phyloP scores from a whole-genome alignment of 2,329 filamentous ascomycete species.

The Aspergillus latus region DNA sequence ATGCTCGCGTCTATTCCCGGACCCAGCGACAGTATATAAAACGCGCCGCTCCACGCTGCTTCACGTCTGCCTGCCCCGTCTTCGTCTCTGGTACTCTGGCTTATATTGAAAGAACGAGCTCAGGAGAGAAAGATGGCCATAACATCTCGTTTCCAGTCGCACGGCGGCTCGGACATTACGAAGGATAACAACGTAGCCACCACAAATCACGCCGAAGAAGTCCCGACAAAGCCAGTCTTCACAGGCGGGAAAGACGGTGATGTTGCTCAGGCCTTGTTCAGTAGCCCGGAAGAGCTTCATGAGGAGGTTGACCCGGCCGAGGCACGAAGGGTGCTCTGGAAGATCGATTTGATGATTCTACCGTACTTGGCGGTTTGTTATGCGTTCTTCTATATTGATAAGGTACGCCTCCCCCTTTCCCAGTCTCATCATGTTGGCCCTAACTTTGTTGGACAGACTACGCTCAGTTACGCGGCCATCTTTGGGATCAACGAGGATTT shows the following conservation, averaged over 20 bases:
- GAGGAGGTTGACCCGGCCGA: slow-evolving; percentile 49
- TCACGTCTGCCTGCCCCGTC: not conserved
- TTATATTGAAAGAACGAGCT: not conserved
- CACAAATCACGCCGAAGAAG: slow-evolving; percentile 30
- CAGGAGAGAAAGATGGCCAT: slow-evolving; percentile 8
- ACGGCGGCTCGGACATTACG: slow-evolving; percentile 12
- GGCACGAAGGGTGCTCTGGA: slow-evolving; percentile 51
- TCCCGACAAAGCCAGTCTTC: slow-evolving; percentile 23
- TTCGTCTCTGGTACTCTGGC: not conserved
- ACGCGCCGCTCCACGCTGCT: not conserved
- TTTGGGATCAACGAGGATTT: slow-evolving; percentile 63
- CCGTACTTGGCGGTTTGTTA: slow-evolving; percentile 57
- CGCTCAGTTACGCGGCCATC: slow-evolving; percentile 63
- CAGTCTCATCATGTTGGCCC: not conserved
- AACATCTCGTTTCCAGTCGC: not conserved
- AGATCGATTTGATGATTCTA: slow-evolving; percentile 61
- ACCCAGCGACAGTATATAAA: not conserved
- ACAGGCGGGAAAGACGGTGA: slow-evolving; percentile 41
- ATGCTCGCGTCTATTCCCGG: not conserved
- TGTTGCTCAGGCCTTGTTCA: slow-evolving; percentile 53
- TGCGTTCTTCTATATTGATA: slow-evolving; percentile 54
- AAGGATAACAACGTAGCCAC: slow-evolving; percentile 29
- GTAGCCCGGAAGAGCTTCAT: slow-evolving; percentile 48
- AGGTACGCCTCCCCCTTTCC: slow-evolving; percentile 27
- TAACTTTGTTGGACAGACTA: too few species aligned